Evolutionary conservation across 2,329 filamentous ascomycete genomes (phyloP).

Genomic region (Macroventuria anomochaeta): DNA sequence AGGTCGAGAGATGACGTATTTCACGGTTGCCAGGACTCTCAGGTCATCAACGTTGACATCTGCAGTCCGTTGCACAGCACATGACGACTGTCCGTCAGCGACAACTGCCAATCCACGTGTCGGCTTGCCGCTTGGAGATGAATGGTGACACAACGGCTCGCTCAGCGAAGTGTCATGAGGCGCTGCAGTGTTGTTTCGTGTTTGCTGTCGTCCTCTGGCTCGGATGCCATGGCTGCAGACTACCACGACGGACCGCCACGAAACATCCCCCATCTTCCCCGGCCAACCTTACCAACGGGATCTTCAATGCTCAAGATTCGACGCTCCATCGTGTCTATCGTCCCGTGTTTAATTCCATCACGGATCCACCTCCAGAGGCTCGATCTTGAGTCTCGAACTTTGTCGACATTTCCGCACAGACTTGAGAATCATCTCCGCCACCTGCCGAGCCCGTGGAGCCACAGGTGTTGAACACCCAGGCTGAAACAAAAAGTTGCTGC

Average conservation of each 20-base stretch:
- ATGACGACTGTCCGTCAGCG: not conserved
- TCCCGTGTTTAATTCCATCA: slow-evolving; percentile 19
- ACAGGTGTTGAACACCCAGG: slow-evolving; percentile 23
- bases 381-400: slow-evolving; percentile 28
- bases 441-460: slow-evolving; percentile 13
- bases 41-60: not conserved
- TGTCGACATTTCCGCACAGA: slow-evolving; percentile 23
- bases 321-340: slow-evolving; percentile 26
- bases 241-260: slow-evolving; percentile 19
- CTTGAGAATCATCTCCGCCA: slow-evolving; percentile 22
- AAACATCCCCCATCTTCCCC: slow-evolving; percentile 15
- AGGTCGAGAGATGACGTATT: slow-evolving; percentile 32
- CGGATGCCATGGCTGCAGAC: slow-evolving; percentile 16
- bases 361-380: slow-evolving; percentile 15
- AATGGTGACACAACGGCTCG: slow-evolving; percentile 22
- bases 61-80: slow-evolving; percentile 1
- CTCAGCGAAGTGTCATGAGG: slow-evolving; percentile 22
- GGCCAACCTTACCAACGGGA: slow-evolving; percentile 22
- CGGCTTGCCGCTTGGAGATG: slow-evolving; percentile 10
- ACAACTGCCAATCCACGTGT: slow-evolving; percentile 21
- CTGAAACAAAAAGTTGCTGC: slow-evolving; percentile 26
- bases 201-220: slow-evolving; percentile 12
- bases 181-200: slow-evolving; percentile 19
- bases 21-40: not conserved
- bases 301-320: slow-evolving; percentile 16